Conservation (phyloP, 2,329 filamentous ascomycete species). For the Fonsecaea pedrosoi region DNA sequence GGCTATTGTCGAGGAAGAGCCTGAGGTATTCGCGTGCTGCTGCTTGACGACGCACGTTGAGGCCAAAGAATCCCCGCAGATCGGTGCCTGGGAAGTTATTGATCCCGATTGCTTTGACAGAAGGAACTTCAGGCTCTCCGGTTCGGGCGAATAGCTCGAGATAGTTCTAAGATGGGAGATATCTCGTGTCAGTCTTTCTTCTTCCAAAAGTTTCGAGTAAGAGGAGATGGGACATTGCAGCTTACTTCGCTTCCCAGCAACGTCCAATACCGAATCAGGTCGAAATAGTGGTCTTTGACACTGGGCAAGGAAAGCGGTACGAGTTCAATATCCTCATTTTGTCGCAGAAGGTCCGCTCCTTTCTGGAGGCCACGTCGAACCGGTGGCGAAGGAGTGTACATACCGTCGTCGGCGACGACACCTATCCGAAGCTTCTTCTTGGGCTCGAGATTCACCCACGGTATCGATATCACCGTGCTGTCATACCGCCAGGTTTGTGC, state of each 20-base stretch:
- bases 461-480: slow-evolving; percentile 58
- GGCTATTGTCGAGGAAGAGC: slow-evolving; percentile 45
- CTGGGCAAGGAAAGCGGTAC: slow-evolving; percentile 47
- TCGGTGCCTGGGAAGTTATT: slow-evolving; percentile 16
- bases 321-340: slow-evolving; percentile 57
- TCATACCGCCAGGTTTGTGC: slow-evolving; percentile 52
- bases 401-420: slow-evolving; percentile 49
- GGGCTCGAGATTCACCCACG: slow-evolving; percentile 50
- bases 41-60: slow-evolving; percentile 28
- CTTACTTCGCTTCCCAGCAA: slow-evolving; percentile 28
- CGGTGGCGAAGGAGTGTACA: slow-evolving; percentile 47
- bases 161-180: slow-evolving; percentile 16
- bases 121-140: slow-evolving; percentile 27
- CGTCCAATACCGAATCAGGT: slow-evolving; percentile 26
- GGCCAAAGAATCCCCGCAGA: slow-evolving; percentile 25
- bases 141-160: slow-evolving; percentile 26
- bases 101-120: slow-evolving; percentile 22
- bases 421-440: slow-evolving; percentile 46
- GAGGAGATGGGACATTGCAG: background rate
- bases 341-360: slow-evolving; percentile 44
- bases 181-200: slow-evolving; percentile 7
- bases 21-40: slow-evolving; percentile 26
- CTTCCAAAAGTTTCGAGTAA: background rate
- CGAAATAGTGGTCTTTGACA: slow-evolving; percentile 19
- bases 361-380: slow-evolving; percentile 49